Percentiles rank a stretch among this genome's conserved stretches.
Evolutionary conservation across 495 filamentous ascomycete species (phyloP).

Genomic region (Bombardia bombarda): DNA sequence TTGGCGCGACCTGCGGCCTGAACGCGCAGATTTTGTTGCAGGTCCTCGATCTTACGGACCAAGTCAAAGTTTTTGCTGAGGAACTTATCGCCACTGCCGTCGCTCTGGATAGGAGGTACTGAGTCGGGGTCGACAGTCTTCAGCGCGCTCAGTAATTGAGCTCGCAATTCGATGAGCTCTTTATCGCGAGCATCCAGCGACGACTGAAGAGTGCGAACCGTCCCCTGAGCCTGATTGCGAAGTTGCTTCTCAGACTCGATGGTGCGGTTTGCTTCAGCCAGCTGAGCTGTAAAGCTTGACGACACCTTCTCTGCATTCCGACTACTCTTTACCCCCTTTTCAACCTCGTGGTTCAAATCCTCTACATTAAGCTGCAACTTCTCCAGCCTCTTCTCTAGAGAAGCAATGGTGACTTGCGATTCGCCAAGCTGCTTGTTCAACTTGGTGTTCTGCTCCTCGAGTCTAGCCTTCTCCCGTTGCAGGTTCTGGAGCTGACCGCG

Average conservation of each 20-base stretch:
- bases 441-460: constrained; percentile 76
- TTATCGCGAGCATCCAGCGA: constrained; percentile 68
- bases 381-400: constrained; percentile 92
- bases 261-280: constrained; percentile 81
- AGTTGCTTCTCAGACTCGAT: constrained; percentile 88
- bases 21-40: constrained; percentile 75
- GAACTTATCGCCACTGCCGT: constrained; percentile 41
- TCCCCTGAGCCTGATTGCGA: constrained; percentile 75
- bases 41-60: constrained; percentile 81
- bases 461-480: constrained; percentile 74
- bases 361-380: constrained; percentile 84
- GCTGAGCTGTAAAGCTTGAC: constrained; percentile 72
- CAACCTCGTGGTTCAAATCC: constrained; percentile 90
- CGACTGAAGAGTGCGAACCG: constrained; percentile 69
- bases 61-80: constrained; percentile 63
- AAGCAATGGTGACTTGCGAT: constrained; percentile 72
- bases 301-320: constrained; percentile 86
- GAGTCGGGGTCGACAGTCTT: constrained; percentile 80
- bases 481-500: constrained; percentile 67
- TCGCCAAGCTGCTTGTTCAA: constrained; percentile 82
- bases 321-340: constrained; percentile 81
- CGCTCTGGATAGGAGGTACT: constrained; percentile 30
- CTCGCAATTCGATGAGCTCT: constrained; percentile 71
- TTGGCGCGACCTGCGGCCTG: constrained; percentile 76
- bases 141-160: constrained; percentile 70